phyloP scores from a whole-genome alignment of 2,329 filamentous ascomycete genomes.

The Septoria linicola region DNA sequence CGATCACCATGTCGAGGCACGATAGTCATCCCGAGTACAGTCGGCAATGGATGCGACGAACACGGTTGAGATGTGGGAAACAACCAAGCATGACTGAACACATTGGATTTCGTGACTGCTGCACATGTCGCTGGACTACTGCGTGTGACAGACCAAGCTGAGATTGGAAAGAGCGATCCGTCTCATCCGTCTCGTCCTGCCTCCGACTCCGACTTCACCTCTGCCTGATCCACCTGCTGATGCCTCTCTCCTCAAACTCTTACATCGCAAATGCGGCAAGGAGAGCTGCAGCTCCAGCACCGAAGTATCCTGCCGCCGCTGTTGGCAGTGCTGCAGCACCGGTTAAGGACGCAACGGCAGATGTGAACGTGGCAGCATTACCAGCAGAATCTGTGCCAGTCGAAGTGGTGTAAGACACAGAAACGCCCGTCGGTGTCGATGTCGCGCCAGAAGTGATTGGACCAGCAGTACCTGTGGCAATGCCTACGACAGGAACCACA shows the following conservation, averaged over 20 bases:
- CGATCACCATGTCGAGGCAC: too few species aligned
- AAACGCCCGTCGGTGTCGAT: constrained; percentile 1
- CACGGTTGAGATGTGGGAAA: too few species aligned
- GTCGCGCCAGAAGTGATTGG: not conserved
- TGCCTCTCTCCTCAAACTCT: not conserved
- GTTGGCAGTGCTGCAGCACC: constrained; percentile 6
- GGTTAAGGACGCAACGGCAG: not conserved
- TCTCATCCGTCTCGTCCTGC: too few species aligned
- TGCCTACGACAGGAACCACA: constrained; percentile 1
- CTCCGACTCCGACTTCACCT: too few species aligned
- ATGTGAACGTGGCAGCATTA: not conserved
- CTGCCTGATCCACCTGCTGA: too few species aligned
- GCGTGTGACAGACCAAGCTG: too few species aligned
- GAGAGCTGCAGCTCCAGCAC: constrained; percentile 11
- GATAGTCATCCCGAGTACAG: too few species aligned
- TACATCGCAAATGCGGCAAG: constrained; percentile 10
- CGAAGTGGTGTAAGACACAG: constrained; percentile 4
- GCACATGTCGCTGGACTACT: too few species aligned
- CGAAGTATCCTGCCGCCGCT: not conserved
- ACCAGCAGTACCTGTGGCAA: not conserved
- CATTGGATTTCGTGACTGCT: too few species aligned
- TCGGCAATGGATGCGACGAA: too few species aligned
- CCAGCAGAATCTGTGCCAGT: constrained; percentile 1
- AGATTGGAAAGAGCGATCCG: too few species aligned
- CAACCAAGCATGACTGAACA: too few species aligned